These are phyloP conservation scores for Rauvolfia tetraphylla DNA, from an alignment of 257 asterid species.

Conservation along the genomic window DNA sequence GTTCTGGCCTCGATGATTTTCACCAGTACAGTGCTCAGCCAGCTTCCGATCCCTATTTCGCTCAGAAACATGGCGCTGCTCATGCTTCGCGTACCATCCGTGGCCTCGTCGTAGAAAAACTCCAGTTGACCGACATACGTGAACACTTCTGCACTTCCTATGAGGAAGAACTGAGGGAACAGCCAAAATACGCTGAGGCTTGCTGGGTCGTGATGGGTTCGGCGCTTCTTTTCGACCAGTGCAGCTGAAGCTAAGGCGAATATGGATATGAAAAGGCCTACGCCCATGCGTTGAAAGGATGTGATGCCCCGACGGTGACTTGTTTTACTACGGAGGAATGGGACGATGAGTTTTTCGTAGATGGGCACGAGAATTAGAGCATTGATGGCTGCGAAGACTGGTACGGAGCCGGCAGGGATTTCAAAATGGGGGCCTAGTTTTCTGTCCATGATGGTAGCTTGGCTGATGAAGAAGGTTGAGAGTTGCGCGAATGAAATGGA, in stretches of 20 bases:
- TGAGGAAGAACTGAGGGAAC: slow-evolving; percentile 63
- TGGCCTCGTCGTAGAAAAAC: slow-evolving; percentile 70
- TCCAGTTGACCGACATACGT: slow-evolving; percentile 79
- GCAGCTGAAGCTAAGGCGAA: slow-evolving; percentile 71
- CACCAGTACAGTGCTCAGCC: slow-evolving; percentile 73
- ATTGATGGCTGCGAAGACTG: slow-evolving; percentile 58
- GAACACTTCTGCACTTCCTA: slow-evolving; percentile 69
- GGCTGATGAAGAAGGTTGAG: slow-evolving; percentile 65
- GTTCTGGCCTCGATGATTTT: slow-evolving; percentile 38
- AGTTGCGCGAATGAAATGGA: slow-evolving; percentile 72
- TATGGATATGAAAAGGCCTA: slow-evolving; percentile 60
- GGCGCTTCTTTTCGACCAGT: slow-evolving; percentile 47
- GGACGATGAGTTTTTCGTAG: slow-evolving; percentile 55
- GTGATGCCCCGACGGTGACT: slow-evolving; percentile 65
- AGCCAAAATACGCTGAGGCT: slow-evolving; percentile 54
- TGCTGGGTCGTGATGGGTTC: slow-evolving; percentile 15
- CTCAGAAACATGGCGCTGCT: slow-evolving; percentile 79
- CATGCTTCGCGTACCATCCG: slow-evolving; percentile 70
- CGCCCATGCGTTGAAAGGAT: slow-evolving; percentile 66
- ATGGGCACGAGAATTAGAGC: slow-evolving; percentile 61
- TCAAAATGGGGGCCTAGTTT: slow-evolving; percentile 34
- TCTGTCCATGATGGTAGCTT: slow-evolving; percentile 52
- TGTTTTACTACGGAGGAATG: slow-evolving; percentile 47
- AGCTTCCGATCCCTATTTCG: slow-evolving; percentile 78
- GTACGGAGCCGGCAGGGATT: slow-evolving; percentile 60